Evolutionary conservation across 345 rosid genomes (phyloP).

Genomic region (Gossypium bickii): DNA sequence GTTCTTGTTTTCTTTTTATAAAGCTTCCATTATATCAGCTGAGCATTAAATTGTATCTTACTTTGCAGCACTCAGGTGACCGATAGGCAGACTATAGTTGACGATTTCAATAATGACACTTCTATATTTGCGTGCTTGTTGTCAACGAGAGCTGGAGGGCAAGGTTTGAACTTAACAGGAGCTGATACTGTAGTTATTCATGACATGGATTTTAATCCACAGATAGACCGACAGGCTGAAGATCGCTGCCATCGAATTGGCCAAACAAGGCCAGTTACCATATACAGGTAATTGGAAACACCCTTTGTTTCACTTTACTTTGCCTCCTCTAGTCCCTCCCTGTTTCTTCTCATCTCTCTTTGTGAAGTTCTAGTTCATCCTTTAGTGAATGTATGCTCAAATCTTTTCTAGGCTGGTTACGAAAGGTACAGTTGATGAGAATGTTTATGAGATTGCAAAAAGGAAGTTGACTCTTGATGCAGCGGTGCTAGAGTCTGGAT

Average conservation of each 20-base stretch:
- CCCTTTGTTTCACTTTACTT: not conserved
- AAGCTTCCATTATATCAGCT: not conserved
- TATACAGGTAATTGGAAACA: constrained; percentile 57
- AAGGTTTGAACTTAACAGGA: constrained; percentile 91
- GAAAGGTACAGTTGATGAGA: constrained; percentile 88
- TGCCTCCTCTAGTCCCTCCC: not conserved
- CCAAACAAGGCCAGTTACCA: constrained; percentile 84
- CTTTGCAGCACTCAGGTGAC: constrained; percentile 74
- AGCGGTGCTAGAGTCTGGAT: constrained; percentile 78
- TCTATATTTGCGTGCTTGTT: constrained; percentile 82
- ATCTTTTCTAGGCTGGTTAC: constrained; percentile 65
- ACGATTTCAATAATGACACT: constrained; percentile 68
- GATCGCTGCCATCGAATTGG: constrained; percentile 96
- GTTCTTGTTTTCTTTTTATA: not conserved
- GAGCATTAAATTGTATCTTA: not conserved
- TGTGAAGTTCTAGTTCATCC: not conserved
- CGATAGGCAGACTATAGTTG: constrained; percentile 86
- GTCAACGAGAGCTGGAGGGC: constrained; percentile 93
- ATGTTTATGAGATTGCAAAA: constrained; percentile 85
- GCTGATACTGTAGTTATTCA: constrained; percentile 89
- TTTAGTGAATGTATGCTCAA: constrained; percentile 5
- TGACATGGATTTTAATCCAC: constrained; percentile 97
- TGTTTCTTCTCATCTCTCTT: not conserved
- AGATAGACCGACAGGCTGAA: constrained; percentile 94
- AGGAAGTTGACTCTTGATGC: constrained; percentile 82